These are phyloP conservation scores for Podila minutissima DNA, from an alignment of 192 early-diverging fungal genomes.

Conservation along the genomic window DNA sequence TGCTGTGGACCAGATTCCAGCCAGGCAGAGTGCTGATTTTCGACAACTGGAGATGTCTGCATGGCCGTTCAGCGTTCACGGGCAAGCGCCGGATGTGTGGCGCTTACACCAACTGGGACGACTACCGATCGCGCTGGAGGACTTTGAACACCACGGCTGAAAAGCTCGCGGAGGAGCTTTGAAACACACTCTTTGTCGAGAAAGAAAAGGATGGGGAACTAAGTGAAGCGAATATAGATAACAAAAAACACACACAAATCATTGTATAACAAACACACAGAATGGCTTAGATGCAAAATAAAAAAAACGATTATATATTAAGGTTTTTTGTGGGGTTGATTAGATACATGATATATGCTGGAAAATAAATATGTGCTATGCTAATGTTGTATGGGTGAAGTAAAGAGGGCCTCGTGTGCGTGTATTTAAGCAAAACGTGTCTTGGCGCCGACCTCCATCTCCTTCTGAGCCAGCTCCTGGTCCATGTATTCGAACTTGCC, in stretches of 20 bases:
- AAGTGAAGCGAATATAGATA: too few species aligned
- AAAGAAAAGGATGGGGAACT: background rate
- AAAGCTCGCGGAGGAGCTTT: constrained; percentile 30
- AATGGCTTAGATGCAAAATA: too few species aligned
- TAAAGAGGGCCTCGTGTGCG: background rate
- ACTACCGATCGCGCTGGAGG: constrained; percentile 62
- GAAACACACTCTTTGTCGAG: background rate
- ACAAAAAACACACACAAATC: too few species aligned
- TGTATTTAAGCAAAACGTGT: constrained; percentile 4
- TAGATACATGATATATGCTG: too few species aligned
- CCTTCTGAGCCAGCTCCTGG: background rate
- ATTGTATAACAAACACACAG: too few species aligned
- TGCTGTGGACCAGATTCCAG: constrained; percentile 71
- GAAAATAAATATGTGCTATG: too few species aligned
- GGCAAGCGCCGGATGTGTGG: constrained; percentile 78
- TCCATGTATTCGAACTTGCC: background rate
- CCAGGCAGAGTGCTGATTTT: constrained; percentile 80
- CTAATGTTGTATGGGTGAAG: background rate
- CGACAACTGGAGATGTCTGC: constrained; percentile 86
- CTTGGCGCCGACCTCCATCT: constrained; percentile 5
- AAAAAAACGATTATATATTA: too few species aligned
- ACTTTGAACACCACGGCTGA: constrained; percentile 24
- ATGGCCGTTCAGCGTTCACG: constrained; percentile 77
- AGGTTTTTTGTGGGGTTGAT: too few species aligned
- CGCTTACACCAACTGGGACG: constrained; percentile 80